Conservation (phyloP, 441 rosid genomes). For the Macaranga tanarius region DNA sequence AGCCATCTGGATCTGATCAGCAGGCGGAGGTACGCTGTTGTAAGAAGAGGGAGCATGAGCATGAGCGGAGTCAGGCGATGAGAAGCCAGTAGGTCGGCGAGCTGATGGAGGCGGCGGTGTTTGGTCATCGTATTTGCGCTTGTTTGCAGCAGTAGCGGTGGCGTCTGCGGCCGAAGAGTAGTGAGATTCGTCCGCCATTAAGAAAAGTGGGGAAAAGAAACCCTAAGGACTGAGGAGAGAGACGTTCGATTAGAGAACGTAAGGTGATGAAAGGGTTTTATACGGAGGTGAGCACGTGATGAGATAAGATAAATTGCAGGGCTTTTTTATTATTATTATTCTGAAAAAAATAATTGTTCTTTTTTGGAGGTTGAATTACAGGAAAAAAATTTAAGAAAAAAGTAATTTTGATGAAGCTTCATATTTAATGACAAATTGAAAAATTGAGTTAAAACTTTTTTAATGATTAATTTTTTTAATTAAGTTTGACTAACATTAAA, state of each 20-base stretch:
- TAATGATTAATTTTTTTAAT: too few species aligned
- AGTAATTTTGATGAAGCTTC: too few species aligned
- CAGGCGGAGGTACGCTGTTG: constrained; percentile 74
- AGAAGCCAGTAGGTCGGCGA: constrained; percentile 80
- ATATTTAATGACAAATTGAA: too few species aligned
- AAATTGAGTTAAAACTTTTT: too few species aligned
- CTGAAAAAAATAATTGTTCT: too few species aligned
- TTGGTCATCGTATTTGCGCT: constrained; percentile 86
- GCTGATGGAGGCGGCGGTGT: constrained; percentile 49
- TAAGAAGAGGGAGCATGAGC: constrained; percentile 43
- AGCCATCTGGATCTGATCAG: constrained; percentile 74
- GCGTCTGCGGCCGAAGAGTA: constrained; percentile 52
- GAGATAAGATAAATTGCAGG: background rate
- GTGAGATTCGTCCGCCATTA: constrained; percentile 87
- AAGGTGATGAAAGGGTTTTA: background rate
- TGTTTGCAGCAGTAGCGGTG: constrained; percentile 32
- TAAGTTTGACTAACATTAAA: too few species aligned
- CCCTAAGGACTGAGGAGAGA: constrained; percentile 43
- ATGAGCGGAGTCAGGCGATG: constrained; percentile 53
- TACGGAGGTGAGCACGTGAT: constrained; percentile 11
- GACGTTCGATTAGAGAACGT: background rate
- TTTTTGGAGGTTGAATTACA: too few species aligned
- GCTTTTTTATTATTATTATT: too few species aligned
- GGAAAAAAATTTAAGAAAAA: too few species aligned
- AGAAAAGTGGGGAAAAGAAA: constrained; percentile 26